phyloP scores from a whole-genome alignment of 495 filamentous ascomycete genomes.

The Podospora pseudopauciseta region DNA sequence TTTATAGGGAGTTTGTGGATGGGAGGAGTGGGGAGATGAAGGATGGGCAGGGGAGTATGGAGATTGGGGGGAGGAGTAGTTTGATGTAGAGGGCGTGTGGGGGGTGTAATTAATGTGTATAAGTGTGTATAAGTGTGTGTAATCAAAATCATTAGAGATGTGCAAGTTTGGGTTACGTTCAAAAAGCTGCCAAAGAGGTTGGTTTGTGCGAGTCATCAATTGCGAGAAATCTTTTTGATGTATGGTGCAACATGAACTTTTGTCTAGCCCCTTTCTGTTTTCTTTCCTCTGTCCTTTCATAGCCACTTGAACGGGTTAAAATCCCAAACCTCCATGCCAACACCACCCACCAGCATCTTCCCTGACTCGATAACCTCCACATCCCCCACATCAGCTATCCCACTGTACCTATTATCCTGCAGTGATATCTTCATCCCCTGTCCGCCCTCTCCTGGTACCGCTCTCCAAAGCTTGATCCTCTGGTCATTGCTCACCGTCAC shows the following conservation, averaged over 20 bases:
- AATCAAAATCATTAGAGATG: not conserved
- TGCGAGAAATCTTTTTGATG: too few species aligned
- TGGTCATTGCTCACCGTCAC: constrained; percentile 77
- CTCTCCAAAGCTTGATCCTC: constrained; percentile 69
- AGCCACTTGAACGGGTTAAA: not conserved
- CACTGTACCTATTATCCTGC: constrained; percentile 52
- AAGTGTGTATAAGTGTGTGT: not conserved
- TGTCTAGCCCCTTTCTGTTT: not conserved
- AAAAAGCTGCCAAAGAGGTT: too few species aligned
- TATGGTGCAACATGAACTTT: not conserved
- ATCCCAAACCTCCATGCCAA: constrained; percentile 31
- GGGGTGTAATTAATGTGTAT: not conserved
- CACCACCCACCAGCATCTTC: constrained; percentile 27
- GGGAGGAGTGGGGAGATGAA: constrained; percentile 92
- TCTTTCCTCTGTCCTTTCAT: not conserved
- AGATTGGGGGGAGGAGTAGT: constrained; percentile 88
- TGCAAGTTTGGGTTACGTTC: not conserved
- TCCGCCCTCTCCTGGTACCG: constrained; percentile 12
- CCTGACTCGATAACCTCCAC: constrained; percentile 26
- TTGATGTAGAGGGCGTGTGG: constrained; percentile 60
- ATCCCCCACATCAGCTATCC: constrained; percentile 58
- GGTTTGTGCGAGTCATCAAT: too few species aligned
- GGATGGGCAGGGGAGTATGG: constrained; percentile 81
- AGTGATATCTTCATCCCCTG: constrained; percentile 46
- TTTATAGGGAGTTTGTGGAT: constrained; percentile 89